Evolutionary conservation across 2,329 filamentous ascomycete species (phyloP).

Genomic region (Hypoxylon sp.): DNA sequence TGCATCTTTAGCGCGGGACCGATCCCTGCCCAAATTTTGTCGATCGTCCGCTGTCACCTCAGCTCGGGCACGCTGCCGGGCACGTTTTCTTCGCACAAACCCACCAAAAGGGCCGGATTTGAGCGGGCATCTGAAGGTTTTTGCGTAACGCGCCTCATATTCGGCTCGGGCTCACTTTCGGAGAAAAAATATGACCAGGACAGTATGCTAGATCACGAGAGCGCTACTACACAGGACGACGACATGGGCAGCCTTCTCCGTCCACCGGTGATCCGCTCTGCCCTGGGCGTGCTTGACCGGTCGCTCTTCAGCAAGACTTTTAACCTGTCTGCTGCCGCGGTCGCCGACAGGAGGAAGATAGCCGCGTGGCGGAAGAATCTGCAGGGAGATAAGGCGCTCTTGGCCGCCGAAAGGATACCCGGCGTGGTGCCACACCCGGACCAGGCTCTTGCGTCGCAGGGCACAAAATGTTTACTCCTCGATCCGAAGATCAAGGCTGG

Average conservation of each 20-base stretch:
- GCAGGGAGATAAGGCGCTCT: constrained; percentile 69
- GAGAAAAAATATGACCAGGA: constrained; percentile 32
- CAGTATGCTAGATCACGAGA: constrained; percentile 24
- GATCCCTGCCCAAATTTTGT: constrained; percentile 32
- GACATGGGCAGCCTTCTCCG: constrained; percentile 64
- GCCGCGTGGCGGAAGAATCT: constrained; percentile 73
- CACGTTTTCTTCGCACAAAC: constrained; percentile 14
- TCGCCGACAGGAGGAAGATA: constrained; percentile 79
- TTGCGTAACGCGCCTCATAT: constrained; percentile 8
- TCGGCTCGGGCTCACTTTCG: background rate
- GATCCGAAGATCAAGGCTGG: constrained; percentile 62
- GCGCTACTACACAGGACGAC: constrained; percentile 41
- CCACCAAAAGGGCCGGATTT: background rate
- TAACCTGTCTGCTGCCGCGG: constrained; percentile 77
- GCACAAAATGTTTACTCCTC: constrained; percentile 69
- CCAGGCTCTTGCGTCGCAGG: constrained; percentile 57
- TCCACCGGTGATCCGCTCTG: constrained; percentile 79
- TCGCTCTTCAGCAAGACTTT: constrained; percentile 81
- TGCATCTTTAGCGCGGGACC: constrained; percentile 23
- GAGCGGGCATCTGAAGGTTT: background rate
- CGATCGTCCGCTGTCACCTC: constrained; percentile 9
- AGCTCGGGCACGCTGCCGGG: too few relatives aligned
- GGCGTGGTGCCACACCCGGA: constrained; percentile 71
- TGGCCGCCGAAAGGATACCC: constrained; percentile 69
- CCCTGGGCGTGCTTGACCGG: constrained; percentile 77